A percentile compares a stretch with the other conserved stretches of the same genome.
These are phyloP conservation scores for Caryopteris hybrid DNA, from an alignment of 305 asterid species.

Conservation along the genomic window DNA sequence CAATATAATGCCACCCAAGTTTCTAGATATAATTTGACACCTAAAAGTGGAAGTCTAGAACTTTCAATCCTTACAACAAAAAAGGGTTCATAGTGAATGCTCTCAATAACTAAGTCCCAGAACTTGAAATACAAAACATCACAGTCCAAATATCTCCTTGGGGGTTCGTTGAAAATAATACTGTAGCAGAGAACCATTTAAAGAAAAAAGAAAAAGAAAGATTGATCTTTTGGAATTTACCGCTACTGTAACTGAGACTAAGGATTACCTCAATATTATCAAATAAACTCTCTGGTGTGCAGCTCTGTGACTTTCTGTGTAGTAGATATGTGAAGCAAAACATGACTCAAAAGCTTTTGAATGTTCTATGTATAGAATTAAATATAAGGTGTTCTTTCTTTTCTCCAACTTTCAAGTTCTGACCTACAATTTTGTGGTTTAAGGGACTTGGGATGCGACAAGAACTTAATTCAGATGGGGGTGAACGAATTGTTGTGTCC, in stretches of 20 bases:
- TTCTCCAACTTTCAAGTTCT: slow-evolving; percentile 20
- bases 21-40: not conserved
- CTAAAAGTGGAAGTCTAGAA: not conserved
- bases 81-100: not conserved
- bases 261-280: not conserved
- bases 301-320: not conserved
- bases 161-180: not conserved
- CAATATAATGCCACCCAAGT: not conserved
- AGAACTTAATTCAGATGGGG: slow-evolving; percentile 85
- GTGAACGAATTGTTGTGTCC: slow-evolving; percentile 86
- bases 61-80: not conserved
- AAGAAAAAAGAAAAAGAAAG: too few relatives aligned
- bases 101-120: not conserved
- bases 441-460: slow-evolving; percentile 95
- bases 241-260: not conserved
- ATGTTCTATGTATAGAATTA: too few relatives aligned
- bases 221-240: too few relatives aligned
- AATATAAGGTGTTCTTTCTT: too few relatives aligned
- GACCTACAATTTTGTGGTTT: slow-evolving; percentile 23
- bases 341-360: not conserved
- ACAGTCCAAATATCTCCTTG: not conserved
- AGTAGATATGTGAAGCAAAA: not conserved
- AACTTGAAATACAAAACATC: not conserved
- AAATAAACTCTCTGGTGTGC: not conserved
- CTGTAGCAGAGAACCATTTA: not conserved